Conservation (phyloP, 116 monocot genomes). For the Trichopus zeylanicus region DNA sequence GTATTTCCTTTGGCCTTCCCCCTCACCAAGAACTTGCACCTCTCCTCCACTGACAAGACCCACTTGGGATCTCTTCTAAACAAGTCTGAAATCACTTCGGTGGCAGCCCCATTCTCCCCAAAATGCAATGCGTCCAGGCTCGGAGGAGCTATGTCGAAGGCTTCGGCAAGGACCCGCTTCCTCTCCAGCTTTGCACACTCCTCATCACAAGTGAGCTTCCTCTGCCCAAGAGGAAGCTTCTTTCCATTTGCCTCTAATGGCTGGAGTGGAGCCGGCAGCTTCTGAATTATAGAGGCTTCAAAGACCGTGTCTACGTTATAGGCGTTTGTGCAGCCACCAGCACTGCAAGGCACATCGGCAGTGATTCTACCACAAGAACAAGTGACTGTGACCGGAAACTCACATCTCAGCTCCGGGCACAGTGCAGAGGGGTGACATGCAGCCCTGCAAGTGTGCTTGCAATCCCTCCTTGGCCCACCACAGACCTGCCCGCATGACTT, state of each 20-base stretch:
- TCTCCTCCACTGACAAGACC: slow-evolving; percentile 75
- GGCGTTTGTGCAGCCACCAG: slow-evolving; percentile 27
- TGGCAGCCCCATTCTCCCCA: slow-evolving; percentile 53
- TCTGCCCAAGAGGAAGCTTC: slow-evolving; percentile 71
- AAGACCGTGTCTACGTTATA: slow-evolving; percentile 35
- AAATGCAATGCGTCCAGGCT: slow-evolving; percentile 73
- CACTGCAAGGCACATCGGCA: slow-evolving; percentile 61
- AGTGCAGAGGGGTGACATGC: slow-evolving; percentile 67
- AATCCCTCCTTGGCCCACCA: slow-evolving; percentile 88
- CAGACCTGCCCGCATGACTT: slow-evolving; percentile 83
- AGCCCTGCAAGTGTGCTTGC: slow-evolving; percentile 76
- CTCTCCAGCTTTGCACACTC: slow-evolving; percentile 81
- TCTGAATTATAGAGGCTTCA: slow-evolving; percentile 68
- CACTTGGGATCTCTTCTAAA: slow-evolving; percentile 89
- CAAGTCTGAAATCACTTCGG: slow-evolving; percentile 55
- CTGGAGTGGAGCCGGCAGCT: slow-evolving; percentile 63
- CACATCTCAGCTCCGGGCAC: slow-evolving; percentile 78
- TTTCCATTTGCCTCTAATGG: slow-evolving; percentile 59
- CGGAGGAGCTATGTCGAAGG: slow-evolving; percentile 63
- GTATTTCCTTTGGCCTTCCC: slow-evolving; percentile 53
- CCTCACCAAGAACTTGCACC: slow-evolving; percentile 82
- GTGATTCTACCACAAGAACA: slow-evolving; percentile 86
- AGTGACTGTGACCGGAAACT: slow-evolving; percentile 56
- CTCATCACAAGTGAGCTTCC: slow-evolving; percentile 80
- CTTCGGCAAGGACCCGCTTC: slow-evolving; percentile 75